Evolutionary conservation across 495 filamentous ascomycete species (phyloP).

Genomic region (Entonaema liquescens): DNA sequence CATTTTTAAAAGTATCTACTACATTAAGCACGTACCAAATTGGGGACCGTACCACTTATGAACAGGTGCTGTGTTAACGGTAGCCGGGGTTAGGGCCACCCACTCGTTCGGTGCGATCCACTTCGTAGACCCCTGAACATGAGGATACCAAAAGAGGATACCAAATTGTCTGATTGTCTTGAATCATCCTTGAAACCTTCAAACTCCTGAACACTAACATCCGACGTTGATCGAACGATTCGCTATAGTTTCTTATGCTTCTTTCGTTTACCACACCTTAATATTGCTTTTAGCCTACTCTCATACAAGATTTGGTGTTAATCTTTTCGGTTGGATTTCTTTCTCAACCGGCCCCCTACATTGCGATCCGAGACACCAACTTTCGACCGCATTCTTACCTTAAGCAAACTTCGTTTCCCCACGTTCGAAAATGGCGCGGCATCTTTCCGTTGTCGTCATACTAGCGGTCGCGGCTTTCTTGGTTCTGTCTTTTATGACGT

Average conservation of each 20-base stretch:
- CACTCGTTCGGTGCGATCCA: background rate
- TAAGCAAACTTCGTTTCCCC: background rate
- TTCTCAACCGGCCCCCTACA: background rate
- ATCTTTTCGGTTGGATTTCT: background rate
- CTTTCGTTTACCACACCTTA: conserved; percentile 8
- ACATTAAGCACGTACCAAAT: no score
- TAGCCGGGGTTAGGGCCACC: background rate
- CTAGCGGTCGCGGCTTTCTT: conserved; percentile 43
- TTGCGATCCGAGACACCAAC: background rate
- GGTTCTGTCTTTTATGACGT: conserved; percentile 42
- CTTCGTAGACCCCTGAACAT: no score
- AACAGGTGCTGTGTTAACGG: no score
- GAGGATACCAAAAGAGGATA: no score
- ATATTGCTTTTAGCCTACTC: background rate
- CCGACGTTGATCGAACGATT: conserved; percentile 28
- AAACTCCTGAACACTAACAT: conserved; percentile 19
- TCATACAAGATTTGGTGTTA: background rate
- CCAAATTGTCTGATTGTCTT: background rate
- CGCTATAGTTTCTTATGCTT: conserved; percentile 6
- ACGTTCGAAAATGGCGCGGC: conserved; percentile 39
- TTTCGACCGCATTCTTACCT: background rate
- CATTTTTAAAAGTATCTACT: no score
- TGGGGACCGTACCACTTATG: no score
- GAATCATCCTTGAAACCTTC: conserved; percentile 13
- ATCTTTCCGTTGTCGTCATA: conserved; percentile 44